Evolutionary conservation across 768 basidiomycete species (phyloP).

Genomic region (Psilocybe azurescens): DNA sequence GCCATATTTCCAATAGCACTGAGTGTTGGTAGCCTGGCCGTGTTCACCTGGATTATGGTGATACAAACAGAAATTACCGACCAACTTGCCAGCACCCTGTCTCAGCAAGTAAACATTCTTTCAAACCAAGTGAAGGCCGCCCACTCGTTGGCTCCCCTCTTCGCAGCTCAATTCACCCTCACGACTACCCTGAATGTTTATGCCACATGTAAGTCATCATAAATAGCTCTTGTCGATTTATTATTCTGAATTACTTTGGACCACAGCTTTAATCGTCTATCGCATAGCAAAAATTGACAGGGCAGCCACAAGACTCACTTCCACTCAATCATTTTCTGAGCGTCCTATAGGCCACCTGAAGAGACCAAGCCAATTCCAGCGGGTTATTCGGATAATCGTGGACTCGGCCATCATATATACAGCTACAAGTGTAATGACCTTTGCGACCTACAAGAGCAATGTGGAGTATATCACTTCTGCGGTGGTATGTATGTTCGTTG

Average conservation of each 20-base stretch:
- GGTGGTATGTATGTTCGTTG: background rate
- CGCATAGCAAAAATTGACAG: constrained; percentile 8
- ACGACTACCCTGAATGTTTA: constrained; percentile 12
- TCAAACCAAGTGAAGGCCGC: constrained; percentile 7
- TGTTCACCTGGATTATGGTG: constrained; percentile 8
- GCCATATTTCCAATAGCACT: constrained; percentile 7
- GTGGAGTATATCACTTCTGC: constrained; percentile 14
- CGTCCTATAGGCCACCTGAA: background rate
- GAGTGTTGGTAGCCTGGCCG: constrained; percentile 8
- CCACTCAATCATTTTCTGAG: background rate
- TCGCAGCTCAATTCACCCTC: constrained; percentile 8
- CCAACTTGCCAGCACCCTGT: too few relatives aligned
- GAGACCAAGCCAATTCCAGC: background rate
- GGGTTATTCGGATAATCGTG: background rate
- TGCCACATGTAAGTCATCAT: constrained; percentile 5
- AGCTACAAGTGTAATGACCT: constrained; percentile 2
- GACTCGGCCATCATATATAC: constrained; percentile 16
- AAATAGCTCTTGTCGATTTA: too few relatives aligned
- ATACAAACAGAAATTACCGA: constrained; percentile 11
- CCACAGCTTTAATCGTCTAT: constrained; percentile 8
- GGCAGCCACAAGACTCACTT: background rate
- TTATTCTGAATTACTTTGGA: too few relatives aligned
- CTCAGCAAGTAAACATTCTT: too few relatives aligned
- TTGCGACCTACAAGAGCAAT: constrained; percentile 14
- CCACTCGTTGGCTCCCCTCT: background rate